phyloP scores from a whole-genome alignment of 495 filamentous ascomycete species.

The Cryomyces minteri region DNA sequence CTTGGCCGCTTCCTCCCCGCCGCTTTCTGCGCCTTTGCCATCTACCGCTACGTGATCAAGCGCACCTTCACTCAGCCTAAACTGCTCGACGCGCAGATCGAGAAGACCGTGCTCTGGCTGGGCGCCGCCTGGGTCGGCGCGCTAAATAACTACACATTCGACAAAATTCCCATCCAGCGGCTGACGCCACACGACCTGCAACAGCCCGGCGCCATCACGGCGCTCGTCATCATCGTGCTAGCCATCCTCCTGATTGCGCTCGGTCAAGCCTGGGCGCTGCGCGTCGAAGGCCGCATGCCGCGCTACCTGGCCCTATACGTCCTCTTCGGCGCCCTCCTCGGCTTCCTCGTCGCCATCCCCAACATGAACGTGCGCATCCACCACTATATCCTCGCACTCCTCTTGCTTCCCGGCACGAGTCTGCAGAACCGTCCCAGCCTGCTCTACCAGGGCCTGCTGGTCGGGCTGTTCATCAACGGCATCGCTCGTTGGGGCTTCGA shows the following conservation, averaged over 20 bases:
- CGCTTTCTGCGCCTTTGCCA: constrained; percentile 19
- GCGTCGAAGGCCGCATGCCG: constrained; percentile 23
- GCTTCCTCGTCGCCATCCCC: constrained; percentile 47
- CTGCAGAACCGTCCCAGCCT: constrained; percentile 60
- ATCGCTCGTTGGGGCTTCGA: constrained; percentile 82
- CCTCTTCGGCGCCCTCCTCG: constrained; percentile 22
- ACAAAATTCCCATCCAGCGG: constrained; percentile 24
- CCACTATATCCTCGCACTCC: constrained; percentile 77
- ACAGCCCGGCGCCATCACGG: constrained; percentile 23
- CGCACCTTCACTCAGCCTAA: constrained; percentile 15
- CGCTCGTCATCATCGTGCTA: constrained; percentile 20
- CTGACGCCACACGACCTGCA: constrained; percentile 24
- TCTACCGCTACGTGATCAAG: constrained; percentile 23
- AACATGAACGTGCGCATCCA: constrained; percentile 81
- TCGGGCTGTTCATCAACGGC: constrained; percentile 77
- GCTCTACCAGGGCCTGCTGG: constrained; percentile 66
- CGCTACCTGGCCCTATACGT: constrained; percentile 38
- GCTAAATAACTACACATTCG: constrained; percentile 27
- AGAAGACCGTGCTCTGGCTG: constrained; percentile 26
- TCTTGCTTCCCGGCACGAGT: constrained; percentile 63
- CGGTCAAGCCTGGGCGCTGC: constrained; percentile 23
- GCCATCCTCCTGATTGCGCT: constrained; percentile 22
- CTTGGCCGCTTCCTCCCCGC: constrained; percentile 24
- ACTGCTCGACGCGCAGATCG: constrained; percentile 21
- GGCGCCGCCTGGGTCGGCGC: constrained; percentile 23